Conservation (phyloP, 2,329 filamentous ascomycete genomes). For the Exophiala oligosperma region DNA sequence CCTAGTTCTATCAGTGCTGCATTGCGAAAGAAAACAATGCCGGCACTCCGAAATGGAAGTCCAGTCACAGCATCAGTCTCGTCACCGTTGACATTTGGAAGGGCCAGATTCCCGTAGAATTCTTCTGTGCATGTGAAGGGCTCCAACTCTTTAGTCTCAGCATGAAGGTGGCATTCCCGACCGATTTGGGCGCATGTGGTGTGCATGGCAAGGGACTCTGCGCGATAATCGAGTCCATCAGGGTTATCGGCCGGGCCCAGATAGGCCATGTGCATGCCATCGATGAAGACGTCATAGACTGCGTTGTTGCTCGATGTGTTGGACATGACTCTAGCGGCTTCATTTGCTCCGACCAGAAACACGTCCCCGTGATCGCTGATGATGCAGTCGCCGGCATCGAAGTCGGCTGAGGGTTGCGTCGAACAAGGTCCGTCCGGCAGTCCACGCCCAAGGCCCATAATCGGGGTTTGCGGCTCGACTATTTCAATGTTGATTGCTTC, state of each 20-base stretch:
- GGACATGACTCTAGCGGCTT: conserved; percentile 1
- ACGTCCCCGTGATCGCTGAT: neutral
- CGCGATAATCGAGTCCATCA: conserved; percentile 23
- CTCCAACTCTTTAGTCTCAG: conserved; percentile 2
- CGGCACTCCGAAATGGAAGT: neutral
- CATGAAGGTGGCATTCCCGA: conserved; percentile 19
- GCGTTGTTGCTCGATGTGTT: conserved; percentile 5
- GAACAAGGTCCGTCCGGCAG: conserved; percentile 5
- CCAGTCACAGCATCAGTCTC: neutral
- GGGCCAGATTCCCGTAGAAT: conserved; percentile 3
- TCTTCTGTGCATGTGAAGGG: conserved; percentile 13
- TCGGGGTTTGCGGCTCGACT: conserved; percentile 2
- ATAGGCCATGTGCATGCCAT: conserved; percentile 14
- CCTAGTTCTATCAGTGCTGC: neutral
- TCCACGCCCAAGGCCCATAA: neutral
- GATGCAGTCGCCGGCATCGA: neutral
- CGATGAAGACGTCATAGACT: conserved; percentile 1
- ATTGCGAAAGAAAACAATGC: neutral
- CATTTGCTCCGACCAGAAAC: conserved; percentile 3
- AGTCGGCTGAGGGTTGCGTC: neutral
- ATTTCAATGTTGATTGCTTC: conserved; percentile 27
- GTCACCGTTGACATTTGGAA: neutral
- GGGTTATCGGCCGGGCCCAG: conserved; percentile 8
- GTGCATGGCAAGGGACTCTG: conserved; percentile 22
- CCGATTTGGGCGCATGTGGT: conserved; percentile 26